phyloP scores from a whole-genome alignment of 1,284 basidiomycete species.

The Calocybe gambosa region DNA sequence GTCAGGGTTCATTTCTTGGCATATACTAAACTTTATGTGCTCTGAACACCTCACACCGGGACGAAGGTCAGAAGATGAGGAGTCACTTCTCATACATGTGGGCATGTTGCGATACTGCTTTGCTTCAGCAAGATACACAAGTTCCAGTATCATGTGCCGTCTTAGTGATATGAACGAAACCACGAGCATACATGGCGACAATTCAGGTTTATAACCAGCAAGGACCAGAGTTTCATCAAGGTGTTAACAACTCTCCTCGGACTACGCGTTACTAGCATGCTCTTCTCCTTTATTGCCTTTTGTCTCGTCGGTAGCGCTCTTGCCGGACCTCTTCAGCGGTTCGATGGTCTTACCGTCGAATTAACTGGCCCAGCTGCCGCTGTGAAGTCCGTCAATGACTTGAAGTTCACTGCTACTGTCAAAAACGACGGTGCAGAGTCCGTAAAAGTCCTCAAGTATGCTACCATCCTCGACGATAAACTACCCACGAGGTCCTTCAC shows the following conservation, averaged over 20 bases:
- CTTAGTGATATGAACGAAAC: background rate
- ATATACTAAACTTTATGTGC: no score
- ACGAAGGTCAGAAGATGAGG: background rate
- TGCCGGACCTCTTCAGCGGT: conserved; percentile 27
- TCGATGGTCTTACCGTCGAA: conserved; percentile 26
- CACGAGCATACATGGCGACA: background rate
- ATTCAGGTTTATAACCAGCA: background rate
- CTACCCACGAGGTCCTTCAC: conserved; percentile 39
- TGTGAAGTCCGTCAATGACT: conserved; percentile 31
- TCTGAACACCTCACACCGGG: background rate
- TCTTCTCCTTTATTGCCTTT: conserved; percentile 21
- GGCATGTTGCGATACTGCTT: background rate
- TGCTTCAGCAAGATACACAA: background rate
- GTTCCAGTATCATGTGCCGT: background rate
- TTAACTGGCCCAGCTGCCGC: conserved; percentile 25
- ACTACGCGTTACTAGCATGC: conserved; percentile 6
- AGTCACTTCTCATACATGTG: background rate
- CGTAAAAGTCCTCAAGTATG: conserved; percentile 17
- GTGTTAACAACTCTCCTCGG: conserved; percentile 1
- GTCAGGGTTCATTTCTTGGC: background rate
- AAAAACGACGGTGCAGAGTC: conserved; percentile 14
- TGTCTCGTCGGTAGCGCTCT: conserved; percentile 22
- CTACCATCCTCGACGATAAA: conserved; percentile 36
- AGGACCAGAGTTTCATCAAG: background rate
- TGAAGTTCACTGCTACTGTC: conserved; percentile 23